phyloP scores from a whole-genome alignment of 2,329 filamentous ascomycete genomes.

The Penicillium sp. region DNA sequence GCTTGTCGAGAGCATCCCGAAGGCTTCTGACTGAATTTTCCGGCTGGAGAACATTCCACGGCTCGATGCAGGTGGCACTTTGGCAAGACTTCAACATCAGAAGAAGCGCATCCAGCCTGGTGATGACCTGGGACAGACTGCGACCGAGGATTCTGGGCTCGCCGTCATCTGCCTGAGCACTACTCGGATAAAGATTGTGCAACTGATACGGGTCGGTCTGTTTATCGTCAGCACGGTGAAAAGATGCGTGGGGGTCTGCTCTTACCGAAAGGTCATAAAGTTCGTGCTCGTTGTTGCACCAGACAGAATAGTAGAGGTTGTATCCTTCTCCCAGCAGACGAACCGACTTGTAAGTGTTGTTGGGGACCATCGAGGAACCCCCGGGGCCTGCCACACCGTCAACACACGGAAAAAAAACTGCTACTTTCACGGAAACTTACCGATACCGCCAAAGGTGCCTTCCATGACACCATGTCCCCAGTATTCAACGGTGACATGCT shows the following conservation, averaged over 20 bases:
- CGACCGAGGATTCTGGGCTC: constrained; percentile 20
- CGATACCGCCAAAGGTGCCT: constrained; percentile 27
- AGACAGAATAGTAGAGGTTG: constrained; percentile 43
- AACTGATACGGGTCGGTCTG: constrained; percentile 39
- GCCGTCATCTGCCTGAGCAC: background rate
- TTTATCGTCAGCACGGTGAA: background rate
- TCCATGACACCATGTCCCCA: constrained; percentile 48
- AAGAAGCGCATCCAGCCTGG: constrained; percentile 36
- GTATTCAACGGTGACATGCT: constrained; percentile 60
- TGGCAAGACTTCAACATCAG: constrained; percentile 43
- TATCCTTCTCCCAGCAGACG: constrained; percentile 37
- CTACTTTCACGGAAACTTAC: constrained; percentile 14
- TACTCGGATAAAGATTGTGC: constrained; percentile 31
- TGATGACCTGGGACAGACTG: constrained; percentile 19
- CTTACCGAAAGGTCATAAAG: constrained; percentile 39
- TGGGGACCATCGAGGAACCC: constrained; percentile 21
- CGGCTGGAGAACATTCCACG: constrained; percentile 39
- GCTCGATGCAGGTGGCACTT: constrained; percentile 34
- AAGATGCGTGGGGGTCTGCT: background rate
- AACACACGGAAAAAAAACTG: background rate
- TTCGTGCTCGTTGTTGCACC: constrained; percentile 43
- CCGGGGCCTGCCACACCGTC: constrained; percentile 13
- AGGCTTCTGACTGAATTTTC: constrained; percentile 30
- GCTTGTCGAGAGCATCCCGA: constrained; percentile 29
- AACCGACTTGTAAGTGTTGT: constrained; percentile 43